These are phyloP conservation scores for Botryotinia convoluta DNA, from an alignment of 2,329 filamentous ascomycete genomes.

Conservation along the genomic window DNA sequence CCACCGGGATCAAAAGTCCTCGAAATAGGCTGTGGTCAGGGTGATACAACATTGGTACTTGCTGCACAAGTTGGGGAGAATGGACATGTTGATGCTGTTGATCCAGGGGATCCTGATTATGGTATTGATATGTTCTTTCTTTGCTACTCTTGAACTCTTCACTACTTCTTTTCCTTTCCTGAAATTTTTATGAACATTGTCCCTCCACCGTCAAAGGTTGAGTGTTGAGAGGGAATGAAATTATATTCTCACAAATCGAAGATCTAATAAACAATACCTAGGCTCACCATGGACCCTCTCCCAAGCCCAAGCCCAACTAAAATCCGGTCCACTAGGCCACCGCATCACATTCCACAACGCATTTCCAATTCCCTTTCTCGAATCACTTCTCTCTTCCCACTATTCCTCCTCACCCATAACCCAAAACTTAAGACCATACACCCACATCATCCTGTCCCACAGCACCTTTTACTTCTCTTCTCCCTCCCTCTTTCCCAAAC, in stretches of 20 bases:
- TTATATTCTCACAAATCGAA: neutral
- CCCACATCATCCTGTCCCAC: constrained; percentile 50
- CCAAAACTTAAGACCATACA: constrained; percentile 38
- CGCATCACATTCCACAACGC: constrained; percentile 46
- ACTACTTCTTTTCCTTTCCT: too few relatives aligned
- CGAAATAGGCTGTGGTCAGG: constrained; percentile 60
- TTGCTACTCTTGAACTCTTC: too few relatives aligned
- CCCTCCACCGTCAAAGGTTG: too few relatives aligned
- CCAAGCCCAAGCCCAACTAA: constrained; percentile 49
- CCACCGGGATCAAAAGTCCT: constrained; percentile 46
- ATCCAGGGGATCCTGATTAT: constrained; percentile 52
- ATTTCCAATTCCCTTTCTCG: neutral
- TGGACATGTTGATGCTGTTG: constrained; percentile 50
- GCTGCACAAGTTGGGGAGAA: constrained; percentile 46
- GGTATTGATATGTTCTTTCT: constrained; percentile 32
- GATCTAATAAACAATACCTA: constrained; percentile 17
- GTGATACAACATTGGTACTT: constrained; percentile 54
- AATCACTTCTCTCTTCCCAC: constrained; percentile 29
- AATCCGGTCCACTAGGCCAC: constrained; percentile 41
- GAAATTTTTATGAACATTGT: too few relatives aligned
- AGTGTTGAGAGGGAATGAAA: neutral
- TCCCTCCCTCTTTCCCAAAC: constrained; percentile 38
- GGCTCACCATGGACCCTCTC: constrained; percentile 49
- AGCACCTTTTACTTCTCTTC: constrained; percentile 54
- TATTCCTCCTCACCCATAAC: constrained; percentile 39